Base-by-base conservation (phyloP, 2,329 filamentous ascomycete genomes). In the Pseudopithomyces maydicus region DNA sequence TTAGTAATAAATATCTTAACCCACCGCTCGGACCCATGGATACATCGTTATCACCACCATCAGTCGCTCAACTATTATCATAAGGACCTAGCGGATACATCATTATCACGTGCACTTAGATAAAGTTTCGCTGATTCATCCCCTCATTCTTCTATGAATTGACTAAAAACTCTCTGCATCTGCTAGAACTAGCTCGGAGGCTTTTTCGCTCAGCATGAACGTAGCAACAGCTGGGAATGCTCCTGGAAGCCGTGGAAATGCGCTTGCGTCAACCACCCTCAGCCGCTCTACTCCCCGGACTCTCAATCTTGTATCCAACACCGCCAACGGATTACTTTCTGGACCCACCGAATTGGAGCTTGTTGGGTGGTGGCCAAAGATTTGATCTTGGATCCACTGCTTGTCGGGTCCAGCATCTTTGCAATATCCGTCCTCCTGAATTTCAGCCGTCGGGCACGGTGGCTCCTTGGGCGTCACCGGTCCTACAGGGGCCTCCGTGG, bases 241-340 rank as follows among this genome's bases (percentile, higher is more conserved):
- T 7, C 58, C 61, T 20, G 61, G 61, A 8, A 83, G 84, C 48
- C 78, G 76, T 0, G 84, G 83, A 55, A 84, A 88, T 1, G 84
- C 78, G 12, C 79, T 82, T 0, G 84, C 85, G 72, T 88, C 86
- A 0, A 88, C 86, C 1, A 88, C 85, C 26, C 86, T 76, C 45
- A 88, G 67, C 0, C 81, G 80, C 0, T 78, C 67, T 0, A 85
- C 62, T 15, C 62, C 62, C 19, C 57, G 19, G 11, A 63, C 60
- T 2, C 62, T 32, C 12, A 61, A 63, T 46, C 53, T 58, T 2
- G 62, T 56, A 20, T 65, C 62, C 2, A 65, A 55, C n/a, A 55
- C 58, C 10, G 48, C 48, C 2, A 51, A 41, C 23, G 14, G 46
- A 19, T 49, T 44, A 32, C 32, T 36, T 2, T 22, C 55, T 1